phyloP scores from a whole-genome alignment of 2,329 filamentous ascomycete species.

The Thelonectria rubi region DNA sequence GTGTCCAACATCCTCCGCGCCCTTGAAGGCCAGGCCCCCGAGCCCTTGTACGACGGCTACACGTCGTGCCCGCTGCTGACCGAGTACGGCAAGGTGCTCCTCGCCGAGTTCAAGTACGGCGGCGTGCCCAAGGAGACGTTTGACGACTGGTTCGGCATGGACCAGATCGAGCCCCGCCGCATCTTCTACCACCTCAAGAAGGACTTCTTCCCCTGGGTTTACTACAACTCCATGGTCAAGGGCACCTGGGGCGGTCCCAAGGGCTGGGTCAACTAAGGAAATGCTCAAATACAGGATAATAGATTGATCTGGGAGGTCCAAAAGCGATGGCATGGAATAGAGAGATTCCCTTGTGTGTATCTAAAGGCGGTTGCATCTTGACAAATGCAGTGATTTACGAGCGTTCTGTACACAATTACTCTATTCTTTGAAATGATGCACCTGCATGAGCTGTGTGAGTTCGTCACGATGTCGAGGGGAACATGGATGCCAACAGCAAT shows the following conservation, averaged over 20 bases:
- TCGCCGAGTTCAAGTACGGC: conserved; percentile 73
- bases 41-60: conserved; percentile 62
- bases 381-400: neutral
- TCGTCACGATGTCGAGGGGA: no score
- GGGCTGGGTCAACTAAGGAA: conserved; percentile 51
- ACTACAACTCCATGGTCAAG: conserved; percentile 67
- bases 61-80: conserved; percentile 64
- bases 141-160: conserved; percentile 60
- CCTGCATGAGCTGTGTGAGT: no score
- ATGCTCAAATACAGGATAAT: neutral
- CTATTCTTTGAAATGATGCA: neutral
- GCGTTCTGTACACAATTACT: neutral
- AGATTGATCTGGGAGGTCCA: neutral
- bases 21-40: conserved; percentile 55
- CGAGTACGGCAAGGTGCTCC: conserved; percentile 69
- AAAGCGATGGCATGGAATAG: neutral
- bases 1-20: conserved; percentile 57
- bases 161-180: conserved; percentile 64
- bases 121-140: conserved; percentile 72
- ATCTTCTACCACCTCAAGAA: conserved; percentile 72
- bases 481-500: no score
- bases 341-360: neutral
- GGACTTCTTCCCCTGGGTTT: conserved; percentile 75
- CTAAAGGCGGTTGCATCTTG: neutral
- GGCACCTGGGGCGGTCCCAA: conserved; percentile 70